These are phyloP conservation scores for Pulveroboletus sp. DNA, from an alignment of 768 basidiomycete species.

Conservation along the genomic window DNA sequence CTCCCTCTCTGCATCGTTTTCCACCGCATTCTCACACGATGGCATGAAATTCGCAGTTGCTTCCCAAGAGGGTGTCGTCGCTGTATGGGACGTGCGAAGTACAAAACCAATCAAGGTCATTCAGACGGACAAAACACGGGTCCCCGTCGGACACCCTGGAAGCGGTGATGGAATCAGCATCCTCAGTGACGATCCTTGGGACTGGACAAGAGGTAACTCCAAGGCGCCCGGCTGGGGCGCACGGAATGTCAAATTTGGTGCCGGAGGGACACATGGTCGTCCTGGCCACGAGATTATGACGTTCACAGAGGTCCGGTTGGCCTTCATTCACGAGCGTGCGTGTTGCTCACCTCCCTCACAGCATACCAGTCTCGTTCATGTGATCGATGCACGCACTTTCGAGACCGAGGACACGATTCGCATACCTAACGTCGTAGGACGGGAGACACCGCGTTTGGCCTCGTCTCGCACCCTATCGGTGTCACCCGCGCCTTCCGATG, in stretches of 20 bases:
- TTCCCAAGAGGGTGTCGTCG: slow-evolving; percentile 76
- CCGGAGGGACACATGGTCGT: slow-evolving; percentile 45
- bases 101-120: slow-evolving; percentile 66
- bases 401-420: slow-evolving; percentile 68
- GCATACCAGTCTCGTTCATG: slow-evolving; percentile 80
- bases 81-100: slow-evolving; percentile 80
- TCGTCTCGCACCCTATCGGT: slow-evolving; percentile 10
- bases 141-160: slow-evolving; percentile 27
- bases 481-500: slow-evolving; percentile 11
- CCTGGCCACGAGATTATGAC: slow-evolving; percentile 72
- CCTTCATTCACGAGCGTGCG: neutral
- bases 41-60: slow-evolving; percentile 80
- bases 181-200: slow-evolving; percentile 62
- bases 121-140: slow-evolving; percentile 46
- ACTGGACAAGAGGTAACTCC: slow-evolving; percentile 55
- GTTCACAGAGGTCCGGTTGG: slow-evolving; percentile 74
- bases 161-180: slow-evolving; percentile 46
- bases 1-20: slow-evolving; percentile 68
- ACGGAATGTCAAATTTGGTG: slow-evolving; percentile 81
- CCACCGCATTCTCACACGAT: slow-evolving; percentile 71
- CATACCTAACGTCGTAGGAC: slow-evolving; percentile 41
- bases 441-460: slow-evolving; percentile 12
- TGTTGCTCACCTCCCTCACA: slow-evolving; percentile 28
- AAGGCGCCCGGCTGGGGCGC: slow-evolving; percentile 80
- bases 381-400: slow-evolving; percentile 85